Evolutionary conservation across 306 rosid species (phyloP).

Genomic region (Sphenostylis stenocarpa): DNA sequence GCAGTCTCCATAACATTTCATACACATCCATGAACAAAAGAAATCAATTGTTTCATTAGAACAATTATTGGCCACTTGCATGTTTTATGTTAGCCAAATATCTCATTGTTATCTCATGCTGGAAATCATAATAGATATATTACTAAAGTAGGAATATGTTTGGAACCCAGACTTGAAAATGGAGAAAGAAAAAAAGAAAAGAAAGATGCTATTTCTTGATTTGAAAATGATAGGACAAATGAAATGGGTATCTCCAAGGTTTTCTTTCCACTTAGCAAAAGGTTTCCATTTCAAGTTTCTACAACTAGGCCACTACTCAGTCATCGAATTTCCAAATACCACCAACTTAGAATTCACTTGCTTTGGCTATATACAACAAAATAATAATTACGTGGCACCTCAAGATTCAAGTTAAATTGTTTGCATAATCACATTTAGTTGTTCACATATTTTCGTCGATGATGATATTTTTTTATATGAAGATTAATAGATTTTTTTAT

Average conservation of each 20-base stretch:
- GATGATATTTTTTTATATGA: background rate
- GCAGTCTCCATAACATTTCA: conserved; percentile 62
- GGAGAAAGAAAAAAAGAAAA: background rate
- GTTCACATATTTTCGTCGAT: background rate
- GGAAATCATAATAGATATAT: background rate
- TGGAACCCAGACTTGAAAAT: background rate
- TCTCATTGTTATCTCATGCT: background rate
- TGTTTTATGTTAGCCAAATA: background rate
- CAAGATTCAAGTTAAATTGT: background rate
- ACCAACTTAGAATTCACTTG: background rate
- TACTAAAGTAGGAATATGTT: background rate
- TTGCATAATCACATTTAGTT: background rate
- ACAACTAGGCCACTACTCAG: background rate
- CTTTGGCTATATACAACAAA: background rate
- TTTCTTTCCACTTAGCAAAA: no score
- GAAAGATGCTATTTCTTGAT: background rate
- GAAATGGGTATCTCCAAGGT: background rate
- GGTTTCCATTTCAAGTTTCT: background rate
- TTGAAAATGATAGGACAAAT: background rate
- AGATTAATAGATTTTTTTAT: background rate
- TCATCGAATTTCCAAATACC: background rate
- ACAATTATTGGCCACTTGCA: background rate
- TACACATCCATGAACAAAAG: no score
- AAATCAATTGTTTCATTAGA: background rate
- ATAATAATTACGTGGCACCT: background rate